Evolutionary conservation across 805 yeast species (phyloP).

Genomic region (Kodamaea neixiangensis): DNA sequence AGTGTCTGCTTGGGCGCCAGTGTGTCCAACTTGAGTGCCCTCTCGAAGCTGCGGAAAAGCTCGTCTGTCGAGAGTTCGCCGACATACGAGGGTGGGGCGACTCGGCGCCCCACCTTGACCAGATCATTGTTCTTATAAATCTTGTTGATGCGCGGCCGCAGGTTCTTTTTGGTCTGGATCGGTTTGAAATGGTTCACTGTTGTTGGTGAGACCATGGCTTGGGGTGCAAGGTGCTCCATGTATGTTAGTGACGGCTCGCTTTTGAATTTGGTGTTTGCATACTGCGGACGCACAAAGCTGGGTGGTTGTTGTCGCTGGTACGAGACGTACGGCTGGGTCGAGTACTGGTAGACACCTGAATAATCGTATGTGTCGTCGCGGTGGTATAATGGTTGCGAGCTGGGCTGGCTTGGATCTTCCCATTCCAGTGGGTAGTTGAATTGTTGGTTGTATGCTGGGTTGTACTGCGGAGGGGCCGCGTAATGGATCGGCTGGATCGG

Average conservation of each 20-base stretch:
- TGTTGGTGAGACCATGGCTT: constrained; percentile 1
- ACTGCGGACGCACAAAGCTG: constrained; percentile 1
- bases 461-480: background rate
- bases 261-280: constrained; percentile 9
- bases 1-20: background rate
- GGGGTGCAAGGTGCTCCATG: background rate
- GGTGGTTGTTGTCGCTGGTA: background rate
- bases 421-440: constrained; percentile 2
- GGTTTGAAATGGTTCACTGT: constrained; percentile 31
- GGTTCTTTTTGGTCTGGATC: constrained; percentile 36
- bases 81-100: constrained; percentile 5
- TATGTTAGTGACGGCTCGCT: constrained; percentile 13
- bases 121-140: constrained; percentile 17
- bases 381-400: constrained; percentile 1
- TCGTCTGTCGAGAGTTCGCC: constrained; percentile 29
- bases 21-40: constrained; percentile 20
- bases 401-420: constrained; percentile 2
- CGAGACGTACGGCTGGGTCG: constrained; percentile 1
- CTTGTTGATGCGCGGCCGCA: constrained; percentile 39
- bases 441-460: background rate
- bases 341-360: constrained; percentile 3
- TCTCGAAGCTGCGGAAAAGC: constrained; percentile 24
- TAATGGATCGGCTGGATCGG: background rate
- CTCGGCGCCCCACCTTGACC: background rate
- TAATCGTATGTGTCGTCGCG: constrained; percentile 8